A percentile compares a stretch with the other conserved stretches of the same genome.
Conservation (phyloP, 371 early-diverging fungal species). For the Chytridiales sp. region DNA sequence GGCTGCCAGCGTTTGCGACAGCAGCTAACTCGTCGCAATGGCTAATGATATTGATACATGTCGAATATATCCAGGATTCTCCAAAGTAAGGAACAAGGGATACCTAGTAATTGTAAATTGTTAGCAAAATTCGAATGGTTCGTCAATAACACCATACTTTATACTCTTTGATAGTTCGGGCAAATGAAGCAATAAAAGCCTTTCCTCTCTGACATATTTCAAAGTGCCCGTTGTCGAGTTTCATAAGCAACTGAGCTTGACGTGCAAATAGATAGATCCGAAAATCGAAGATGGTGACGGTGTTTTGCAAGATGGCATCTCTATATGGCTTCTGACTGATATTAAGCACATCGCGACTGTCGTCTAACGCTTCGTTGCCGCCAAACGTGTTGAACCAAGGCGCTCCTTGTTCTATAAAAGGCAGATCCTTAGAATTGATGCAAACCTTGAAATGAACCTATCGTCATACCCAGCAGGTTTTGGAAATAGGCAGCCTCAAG, state of each 20-base stretch:
- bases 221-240: slow-evolving; percentile 58
- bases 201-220: slow-evolving; percentile 72
- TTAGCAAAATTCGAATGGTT: not conserved
- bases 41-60: slow-evolving; percentile 71
- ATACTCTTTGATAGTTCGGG: slow-evolving; percentile 71
- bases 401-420: slow-evolving; percentile 59
- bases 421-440: not conserved
- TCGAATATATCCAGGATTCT: slow-evolving; percentile 78
- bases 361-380: slow-evolving; percentile 78
- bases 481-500: slow-evolving; percentile 91
- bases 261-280: slow-evolving; percentile 89
- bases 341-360: slow-evolving; percentile 79
- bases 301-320: slow-evolving; percentile 82
- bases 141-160: slow-evolving; percentile 33
- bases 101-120: slow-evolving; percentile 24
- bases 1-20: slow-evolving; percentile 37
- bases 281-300: slow-evolving; percentile 92
- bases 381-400: slow-evolving; percentile 93
- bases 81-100: slow-evolving; percentile 54
- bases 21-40: slow-evolving; percentile 73
- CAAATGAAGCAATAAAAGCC: slow-evolving; percentile 70
- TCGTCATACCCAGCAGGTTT: slow-evolving; percentile 52
- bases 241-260: slow-evolving; percentile 75
- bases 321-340: slow-evolving; percentile 78
- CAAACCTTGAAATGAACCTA: too few relatives aligned